These are phyloP conservation scores for Laburnicola sp. DNA, from an alignment of 2,329 filamentous ascomycete genomes.

Conservation along the genomic window DNA sequence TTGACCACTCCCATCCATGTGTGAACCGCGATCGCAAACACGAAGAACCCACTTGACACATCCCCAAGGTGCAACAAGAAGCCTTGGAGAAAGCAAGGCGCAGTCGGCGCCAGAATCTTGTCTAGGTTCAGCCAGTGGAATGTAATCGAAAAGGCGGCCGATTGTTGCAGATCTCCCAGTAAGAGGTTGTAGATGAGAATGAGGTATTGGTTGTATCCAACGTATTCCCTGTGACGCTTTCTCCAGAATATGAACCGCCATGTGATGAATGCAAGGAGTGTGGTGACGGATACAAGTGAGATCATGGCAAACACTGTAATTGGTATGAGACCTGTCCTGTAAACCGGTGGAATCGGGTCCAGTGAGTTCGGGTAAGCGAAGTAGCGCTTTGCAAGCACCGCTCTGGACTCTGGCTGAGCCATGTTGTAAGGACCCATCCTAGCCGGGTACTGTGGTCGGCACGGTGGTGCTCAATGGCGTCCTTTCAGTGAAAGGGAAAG, in stretches of 20 bases:
- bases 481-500: neutral
- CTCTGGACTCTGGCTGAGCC: constrained; percentile 13
- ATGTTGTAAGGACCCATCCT: constrained; percentile 11
- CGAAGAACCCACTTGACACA: constrained; percentile 56
- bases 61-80: constrained; percentile 58
- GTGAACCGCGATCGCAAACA: constrained; percentile 59
- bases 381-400: constrained; percentile 21
- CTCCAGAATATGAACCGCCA: constrained; percentile 57
- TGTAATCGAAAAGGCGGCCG: constrained; percentile 55
- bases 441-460: neutral
- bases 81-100: constrained; percentile 55
- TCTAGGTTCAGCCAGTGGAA: constrained; percentile 52
- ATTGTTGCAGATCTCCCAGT: constrained; percentile 57
- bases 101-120: constrained; percentile 50
- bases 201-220: constrained; percentile 60
- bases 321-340: constrained; percentile 51
- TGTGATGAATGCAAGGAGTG: constrained; percentile 54
- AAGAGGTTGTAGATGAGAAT: constrained; percentile 58
- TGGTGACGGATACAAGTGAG: constrained; percentile 51
- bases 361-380: constrained; percentile 35
- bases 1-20: constrained; percentile 56
- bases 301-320: constrained; percentile 52
- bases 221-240: constrained; percentile 52
- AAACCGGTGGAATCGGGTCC: constrained; percentile 33
- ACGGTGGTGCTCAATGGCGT: neutral